Evolutionary conservation across 129 eudicot genomes (phyloP), one percentile per base, ranked within the genome.

Genomic region (Arctium lappa): DNA sequence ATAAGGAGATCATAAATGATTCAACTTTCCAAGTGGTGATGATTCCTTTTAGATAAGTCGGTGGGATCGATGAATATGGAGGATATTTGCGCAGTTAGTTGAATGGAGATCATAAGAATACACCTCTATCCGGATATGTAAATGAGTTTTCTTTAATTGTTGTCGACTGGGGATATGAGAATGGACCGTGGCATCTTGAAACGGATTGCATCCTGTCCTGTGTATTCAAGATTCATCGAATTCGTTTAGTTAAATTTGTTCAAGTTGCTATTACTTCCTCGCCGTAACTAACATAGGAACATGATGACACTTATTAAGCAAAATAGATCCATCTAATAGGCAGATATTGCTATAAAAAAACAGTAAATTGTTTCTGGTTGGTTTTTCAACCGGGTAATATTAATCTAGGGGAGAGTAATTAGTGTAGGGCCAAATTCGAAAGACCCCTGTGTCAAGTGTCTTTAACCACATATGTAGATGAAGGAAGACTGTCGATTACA

Each of bases 41-140:
- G 83, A 84, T 84, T 84, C 87, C 70, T 79, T 84, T 79, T n/a
- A 71, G 86, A 83, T 83, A 83, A 77, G 86, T 37, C 68, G 39
- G 82, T 83, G 76, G 73, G 30, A 48, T 60, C 29, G 68, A 60
- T 68, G 72, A 76, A 83, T 39, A 42, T 83, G 71, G 77, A 46
- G 82, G 15, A 77, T 77, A 77, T 36, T 83, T 77, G 65, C 66
- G 11, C 32, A 38, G 73, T 15, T 79, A 62, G 74, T 15, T 81
- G 65, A 32, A 44, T 44, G 13, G 71, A 82, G 78, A 69, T 76
- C 48, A 76, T 36, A 62, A 62, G 75, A 81, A 81, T 73, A 30
- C 56, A 73, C 75, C 33, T 36, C 56, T 40, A 12, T 32, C 12
- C 71, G 44, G 74, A 73, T 81, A 62, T 62, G n/a, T 60, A 3